Evolutionary conservation across 495 filamentous ascomycete genomes (phyloP), one percentile per base, ranked within the genome.

Genomic region (Entonaema liquescens): DNA sequence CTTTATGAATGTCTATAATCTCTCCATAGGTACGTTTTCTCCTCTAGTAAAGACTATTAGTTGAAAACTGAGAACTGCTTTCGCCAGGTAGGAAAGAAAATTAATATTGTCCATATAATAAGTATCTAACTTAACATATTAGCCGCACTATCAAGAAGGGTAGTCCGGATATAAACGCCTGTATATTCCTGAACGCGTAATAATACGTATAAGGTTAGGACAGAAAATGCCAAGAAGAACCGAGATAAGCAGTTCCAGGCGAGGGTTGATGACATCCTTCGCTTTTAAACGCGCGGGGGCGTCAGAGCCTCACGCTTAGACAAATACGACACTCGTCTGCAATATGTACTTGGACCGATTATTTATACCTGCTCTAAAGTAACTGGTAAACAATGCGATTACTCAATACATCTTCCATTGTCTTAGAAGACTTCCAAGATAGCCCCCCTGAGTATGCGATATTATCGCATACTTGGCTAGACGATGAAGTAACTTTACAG

Each of bases 361-460:
- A n/a, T n/a, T n/a, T n/a, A n/a, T n/a, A n/a, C n/a, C n/a, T n/a
- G n/a, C n/a, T n/a, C n/a, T n/a, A 5, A n/a, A 38, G 3, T 5
- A n/a, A 38, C 12, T n/a, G n/a, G n/a, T 38, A n/a, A 35, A 61
- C 8, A 53, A 81, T 58, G 55, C 31, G 55, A 23, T 29, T 58
- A 9, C 55, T 59, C 15, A 25, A 59, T 36, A 44, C 36, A 7
- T 23, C 7, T 36, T 17, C n/a, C 13, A n/a, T 58, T 19, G 13
- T 7, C 15, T 8, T 40, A 12, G 55, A 58, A 21, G 55, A 40
- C 15, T 58, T 40, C 31, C 31, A 38, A 23, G 55, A 33, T 3
- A 25, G 11, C 8, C 31, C 33, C 17, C 55, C 55, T 8, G 31
- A 23, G 19, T 58, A 58, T 40, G 55, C 55, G 17, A 58, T 58